Evolutionary conservation across 2,329 filamentous ascomycete species (phyloP).

Genomic region (Monosporascus sp.): DNA sequence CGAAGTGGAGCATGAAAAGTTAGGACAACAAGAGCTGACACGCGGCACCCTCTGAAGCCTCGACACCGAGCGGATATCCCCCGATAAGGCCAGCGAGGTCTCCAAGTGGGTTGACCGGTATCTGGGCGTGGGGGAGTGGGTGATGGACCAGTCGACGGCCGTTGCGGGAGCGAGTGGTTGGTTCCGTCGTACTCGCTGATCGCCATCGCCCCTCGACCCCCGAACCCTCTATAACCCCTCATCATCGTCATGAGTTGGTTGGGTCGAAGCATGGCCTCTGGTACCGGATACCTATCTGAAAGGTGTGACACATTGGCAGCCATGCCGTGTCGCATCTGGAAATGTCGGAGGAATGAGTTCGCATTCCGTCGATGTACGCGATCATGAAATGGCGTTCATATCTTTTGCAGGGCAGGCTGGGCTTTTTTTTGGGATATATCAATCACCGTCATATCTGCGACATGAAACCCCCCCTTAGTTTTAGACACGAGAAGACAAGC

Average conservation of each 20-base stretch:
- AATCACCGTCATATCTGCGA: background rate
- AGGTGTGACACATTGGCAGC: too few species aligned
- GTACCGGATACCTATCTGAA: background rate
- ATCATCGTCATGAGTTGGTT: conserved; percentile 2
- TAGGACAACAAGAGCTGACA: conserved; percentile 34
- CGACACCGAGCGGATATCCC: conserved; percentile 75
- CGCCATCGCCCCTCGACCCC: conserved; percentile 3
- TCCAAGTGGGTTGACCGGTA: conserved; percentile 91
- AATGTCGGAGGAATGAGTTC: background rate
- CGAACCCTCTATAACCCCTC: background rate
- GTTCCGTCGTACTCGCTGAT: conserved; percentile 83
- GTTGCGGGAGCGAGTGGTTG: conserved; percentile 82
- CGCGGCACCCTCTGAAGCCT: conserved; percentile 63
- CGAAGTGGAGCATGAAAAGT: conserved; percentile 1
- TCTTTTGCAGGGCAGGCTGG: background rate
- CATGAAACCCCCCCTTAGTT: too few species aligned
- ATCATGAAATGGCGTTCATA: background rate
- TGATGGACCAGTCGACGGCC: conserved; percentile 96
- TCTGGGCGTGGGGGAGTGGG: conserved; percentile 90
- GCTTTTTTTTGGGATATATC: background rate
- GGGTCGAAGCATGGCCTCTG: background rate
- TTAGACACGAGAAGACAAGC: too few species aligned
- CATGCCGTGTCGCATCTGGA: background rate
- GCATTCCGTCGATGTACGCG: background rate
- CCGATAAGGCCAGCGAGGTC: conserved; percentile 76